Conservation (phyloP, 768 basidiomycete genomes). For the Cystoderma amianthinum region DNA sequence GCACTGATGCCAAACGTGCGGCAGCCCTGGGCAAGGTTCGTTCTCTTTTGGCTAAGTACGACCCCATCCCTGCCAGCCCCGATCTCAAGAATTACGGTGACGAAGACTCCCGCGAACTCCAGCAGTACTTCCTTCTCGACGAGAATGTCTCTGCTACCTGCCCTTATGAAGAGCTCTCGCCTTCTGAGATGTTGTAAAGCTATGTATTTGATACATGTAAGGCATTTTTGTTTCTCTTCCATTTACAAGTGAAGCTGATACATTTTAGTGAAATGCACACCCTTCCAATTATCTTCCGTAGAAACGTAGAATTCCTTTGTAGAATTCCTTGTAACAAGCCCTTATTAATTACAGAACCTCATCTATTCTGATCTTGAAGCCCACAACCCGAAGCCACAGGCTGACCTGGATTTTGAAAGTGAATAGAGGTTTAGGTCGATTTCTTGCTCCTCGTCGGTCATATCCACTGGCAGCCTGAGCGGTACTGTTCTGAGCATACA, state of each 20-base stretch:
- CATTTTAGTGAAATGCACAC: not conserved
- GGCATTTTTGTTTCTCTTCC: not conserved
- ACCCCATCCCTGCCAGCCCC: conserved; percentile 12
- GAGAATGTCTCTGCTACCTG: conserved; percentile 11
- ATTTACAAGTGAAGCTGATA: not conserved
- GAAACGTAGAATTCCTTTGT: not conserved
- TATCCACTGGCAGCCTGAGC: too few relatives aligned
- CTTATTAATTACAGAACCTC: not conserved
- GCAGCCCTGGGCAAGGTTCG: conserved; percentile 12
- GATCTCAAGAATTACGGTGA: conserved; percentile 15
- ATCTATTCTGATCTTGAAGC: not conserved
- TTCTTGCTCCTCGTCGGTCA: not conserved
- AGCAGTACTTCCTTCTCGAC: conserved; percentile 13
- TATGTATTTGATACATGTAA: not conserved
- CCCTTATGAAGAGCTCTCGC: conserved; percentile 7
- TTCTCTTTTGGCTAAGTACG: conserved; percentile 11
- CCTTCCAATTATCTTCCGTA: not conserved
- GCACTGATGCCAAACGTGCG: conserved; percentile 11
- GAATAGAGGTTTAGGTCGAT: not conserved
- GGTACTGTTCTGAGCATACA: too few relatives aligned
- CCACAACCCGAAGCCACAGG: not conserved
- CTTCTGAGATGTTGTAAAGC: conserved; percentile 2
- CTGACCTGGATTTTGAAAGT: not conserved
- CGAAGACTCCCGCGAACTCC: conserved; percentile 9
- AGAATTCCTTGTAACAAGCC: not conserved